Evolutionary conservation across 345 rosid species (phyloP), one percentile per base, ranked within the genome.

Genomic region (Euphorbia peplus): DNA sequence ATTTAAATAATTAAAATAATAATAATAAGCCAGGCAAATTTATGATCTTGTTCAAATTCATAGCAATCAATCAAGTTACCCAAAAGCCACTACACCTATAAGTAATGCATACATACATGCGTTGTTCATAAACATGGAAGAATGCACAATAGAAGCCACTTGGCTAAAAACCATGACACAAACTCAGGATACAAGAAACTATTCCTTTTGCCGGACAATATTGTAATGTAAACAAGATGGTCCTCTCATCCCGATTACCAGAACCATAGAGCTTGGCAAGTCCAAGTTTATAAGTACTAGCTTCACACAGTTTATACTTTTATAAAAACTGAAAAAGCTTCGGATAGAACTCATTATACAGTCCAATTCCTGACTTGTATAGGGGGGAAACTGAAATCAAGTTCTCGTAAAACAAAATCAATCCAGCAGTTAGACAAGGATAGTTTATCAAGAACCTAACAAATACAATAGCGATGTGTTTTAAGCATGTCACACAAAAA

Each of bases 1-100:
- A 72, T 46, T 60, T 48, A 58, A n/a, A 42, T 69, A 47, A 14
- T 60, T n/a, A n/a, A n/a, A n/a, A n/a, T n/a, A n/a, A n/a, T n/a
- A n/a, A 29, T 21, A 53, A 54, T 61, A 56, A 30, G 28, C n/a
- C 25, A 21, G 5, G 26, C 26, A 64, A 71, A 53, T 35, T 16
- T 8, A 30, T 26, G 30, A 58, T 56, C 42, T 68, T 64, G 22
- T 51, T 12, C 59, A 55, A 52, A 67, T 18, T 28, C 29, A 48
- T 39, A 61, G 19, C 37, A 39, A 44, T 50, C 4, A 3, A 32
- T 3, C 4, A 32, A 32, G 37, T 52, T 25, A 18, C 14, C 24
- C 32, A 68, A 32, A 68, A 37, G 68, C 37, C 39, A 19, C 37
- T 28, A 8, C 60, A 53, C 51, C 41, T 29, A 64, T 46, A 64